Conservation (phyloP, 2,329 filamentous ascomycete species). For the Fusarium sterilihyphosum region DNA sequence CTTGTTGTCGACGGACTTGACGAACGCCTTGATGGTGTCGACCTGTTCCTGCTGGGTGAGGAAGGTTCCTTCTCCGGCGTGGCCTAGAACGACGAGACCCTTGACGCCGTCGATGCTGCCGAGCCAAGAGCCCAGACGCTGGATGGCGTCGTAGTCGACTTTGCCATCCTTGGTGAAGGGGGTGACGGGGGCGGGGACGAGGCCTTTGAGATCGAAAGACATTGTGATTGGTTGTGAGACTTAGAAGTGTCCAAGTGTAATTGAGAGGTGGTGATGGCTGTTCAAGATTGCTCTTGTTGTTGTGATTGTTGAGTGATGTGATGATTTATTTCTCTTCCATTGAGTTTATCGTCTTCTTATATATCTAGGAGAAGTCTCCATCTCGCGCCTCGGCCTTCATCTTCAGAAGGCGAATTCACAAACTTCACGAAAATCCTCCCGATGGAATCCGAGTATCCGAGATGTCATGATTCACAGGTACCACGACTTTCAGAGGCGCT, state of each 20-base stretch:
- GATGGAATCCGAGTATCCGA: constrained; percentile 15
- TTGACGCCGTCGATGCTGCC: constrained; percentile 62
- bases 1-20: constrained; percentile 60
- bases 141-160: constrained; percentile 62
- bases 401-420: neutral
- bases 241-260: neutral
- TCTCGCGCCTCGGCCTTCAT: constrained; percentile 15
- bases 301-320: neutral
- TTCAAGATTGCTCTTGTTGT: neutral
- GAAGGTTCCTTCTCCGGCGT: constrained; percentile 64
- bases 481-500: rapidly evolving
- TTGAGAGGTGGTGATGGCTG: neutral
- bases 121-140: constrained; percentile 63
- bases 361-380: neutral
- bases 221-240: constrained; percentile 27
- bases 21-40: constrained; percentile 61
- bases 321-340: neutral
- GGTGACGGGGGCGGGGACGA: constrained; percentile 62
- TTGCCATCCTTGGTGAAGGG: constrained; percentile 59
- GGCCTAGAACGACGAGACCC: constrained; percentile 63
- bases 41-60: constrained; percentile 60
- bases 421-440: neutral
- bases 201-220: constrained; percentile 58
- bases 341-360: constrained; percentile 12
- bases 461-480: rapidly evolving